phyloP scores from a whole-genome alignment of 148 eudicot species.

The Amaranthus hypochondriacus region DNA sequence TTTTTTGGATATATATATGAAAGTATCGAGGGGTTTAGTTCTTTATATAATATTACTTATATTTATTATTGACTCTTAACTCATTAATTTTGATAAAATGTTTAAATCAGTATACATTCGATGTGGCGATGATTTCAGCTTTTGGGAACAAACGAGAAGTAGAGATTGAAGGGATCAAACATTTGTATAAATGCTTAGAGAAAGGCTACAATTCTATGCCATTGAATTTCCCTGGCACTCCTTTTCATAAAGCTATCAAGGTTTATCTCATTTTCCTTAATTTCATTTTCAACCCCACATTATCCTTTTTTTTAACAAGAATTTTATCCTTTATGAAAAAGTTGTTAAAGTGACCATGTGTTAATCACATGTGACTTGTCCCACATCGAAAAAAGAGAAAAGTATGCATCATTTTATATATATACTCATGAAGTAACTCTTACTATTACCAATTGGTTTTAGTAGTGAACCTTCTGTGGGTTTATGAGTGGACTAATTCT shows the following conservation, averaged over 20 bases:
- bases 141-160: constrained; percentile 50
- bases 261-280: constrained; percentile 22
- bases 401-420: too few relatives aligned
- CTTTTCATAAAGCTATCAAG: constrained; percentile 36
- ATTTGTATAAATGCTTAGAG: constrained; percentile 54
- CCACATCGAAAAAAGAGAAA: too few relatives aligned
- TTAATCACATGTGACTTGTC: too few relatives aligned
- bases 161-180: constrained; percentile 54
- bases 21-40: too few relatives aligned
- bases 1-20: too few relatives aligned
- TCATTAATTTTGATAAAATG: neutral
- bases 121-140: constrained; percentile 72
- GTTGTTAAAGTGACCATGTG: too few relatives aligned
- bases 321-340: neutral
- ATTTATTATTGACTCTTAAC: neutral
- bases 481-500: constrained; percentile 22
- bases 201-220: constrained; percentile 98
- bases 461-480: neutral
- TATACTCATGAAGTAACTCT: too few relatives aligned
- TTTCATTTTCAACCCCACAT: constrained; percentile 19
- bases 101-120: constrained; percentile 63
- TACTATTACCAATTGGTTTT: too few relatives aligned
- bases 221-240: constrained; percentile 71
- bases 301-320: neutral
- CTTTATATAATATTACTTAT: too few relatives aligned